Evolutionary conservation across 208 protist genomes (phyloP), one percentile per base, ranked within the genome.

Genomic region (Leishmania major): DNA sequence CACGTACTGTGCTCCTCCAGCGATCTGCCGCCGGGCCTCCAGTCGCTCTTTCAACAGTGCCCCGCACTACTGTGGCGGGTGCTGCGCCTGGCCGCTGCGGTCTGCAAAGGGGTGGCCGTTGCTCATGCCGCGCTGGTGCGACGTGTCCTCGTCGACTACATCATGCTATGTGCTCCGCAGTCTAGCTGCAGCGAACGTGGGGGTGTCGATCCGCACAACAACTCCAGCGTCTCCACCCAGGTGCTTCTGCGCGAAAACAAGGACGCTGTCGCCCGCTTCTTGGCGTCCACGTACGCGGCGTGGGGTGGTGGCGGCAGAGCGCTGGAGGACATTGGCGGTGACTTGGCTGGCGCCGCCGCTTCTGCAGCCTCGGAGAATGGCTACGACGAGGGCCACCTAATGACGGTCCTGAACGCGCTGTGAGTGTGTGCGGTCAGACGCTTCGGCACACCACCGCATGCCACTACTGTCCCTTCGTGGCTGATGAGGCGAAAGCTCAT

Each of bases 11-110:
- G 83, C 75, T 53, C 73, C 22, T 82, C 83, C 1, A 82, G 66
- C 35, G 57, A 80, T 53, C 35, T 86, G 8, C 78, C 83, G 22
- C 78, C 78, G 17, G 28, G 74, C 11, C 81, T 82, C 17, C 87
- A 89, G 67, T 19, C 59, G 53, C 86, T 87, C 78, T 92, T 88
- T 81, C 83, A 81, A 2, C 85, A 89, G 73, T 93, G 89, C 31
- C 91, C 91, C 2, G 91, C 91, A 35, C 62, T 94, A 43, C 85
- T 94, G 51, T 93, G 91, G 77, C 88, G 88, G 19, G 77, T 94
- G 25, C 60, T 94, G 64, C 71, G 81, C 3, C 81, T 92, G 43
- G 83, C 83, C 28, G 78, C 57, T 1, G 74, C 47, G 11, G 57
- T 83, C 17, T 83, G 83, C 51, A 13, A 66, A n/a, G 83, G 83